Conservation (phyloP, 1,284 basidiomycete species). For the Melampsora americana region DNA sequence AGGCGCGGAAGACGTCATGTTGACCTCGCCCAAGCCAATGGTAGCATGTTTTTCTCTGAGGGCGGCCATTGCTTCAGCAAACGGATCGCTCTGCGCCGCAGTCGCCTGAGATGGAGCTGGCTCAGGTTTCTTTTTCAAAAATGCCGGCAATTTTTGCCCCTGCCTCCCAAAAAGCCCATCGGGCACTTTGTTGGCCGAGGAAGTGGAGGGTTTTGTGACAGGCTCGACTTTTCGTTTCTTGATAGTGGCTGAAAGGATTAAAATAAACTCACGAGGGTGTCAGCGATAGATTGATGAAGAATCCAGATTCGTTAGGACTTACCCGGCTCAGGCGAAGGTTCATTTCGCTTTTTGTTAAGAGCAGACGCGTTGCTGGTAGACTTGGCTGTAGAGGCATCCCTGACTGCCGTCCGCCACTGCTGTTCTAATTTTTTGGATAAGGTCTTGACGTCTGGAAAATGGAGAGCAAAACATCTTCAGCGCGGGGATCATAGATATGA, state of each 20-base stretch:
- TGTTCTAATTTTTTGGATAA: conserved; percentile 27
- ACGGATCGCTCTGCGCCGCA: conserved; percentile 16
- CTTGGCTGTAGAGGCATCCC: conserved; percentile 21
- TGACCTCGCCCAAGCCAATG: neutral
- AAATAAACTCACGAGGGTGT: neutral
- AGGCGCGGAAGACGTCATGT: neutral
- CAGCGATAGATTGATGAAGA: too few species aligned
- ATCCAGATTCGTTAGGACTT: neutral
- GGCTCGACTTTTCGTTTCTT: conserved; percentile 36
- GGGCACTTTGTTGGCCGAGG: conserved; percentile 15
- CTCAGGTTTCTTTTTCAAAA: conserved; percentile 32
- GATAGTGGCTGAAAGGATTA: neutral
- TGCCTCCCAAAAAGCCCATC: conserved; percentile 32
- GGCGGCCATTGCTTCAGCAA: conserved; percentile 37
- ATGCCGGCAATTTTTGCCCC: conserved; percentile 37
- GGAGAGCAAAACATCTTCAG: neutral
- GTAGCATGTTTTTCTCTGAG: conserved; percentile 12
- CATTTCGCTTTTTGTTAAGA: conserved; percentile 22
- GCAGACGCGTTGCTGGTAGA: neutral
- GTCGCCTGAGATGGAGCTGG: neutral
- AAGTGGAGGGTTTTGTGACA: neutral
- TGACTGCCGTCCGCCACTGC: conserved; percentile 23
- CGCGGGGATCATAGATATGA: too few species aligned
- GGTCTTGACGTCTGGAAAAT: conserved; percentile 18
- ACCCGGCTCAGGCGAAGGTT: conserved; percentile 34